A percentile compares a stretch with the other conserved stretches of the same genome.
Conservation (phyloP, 75 land plant genomes). For the Cupressus sempervirens region DNA sequence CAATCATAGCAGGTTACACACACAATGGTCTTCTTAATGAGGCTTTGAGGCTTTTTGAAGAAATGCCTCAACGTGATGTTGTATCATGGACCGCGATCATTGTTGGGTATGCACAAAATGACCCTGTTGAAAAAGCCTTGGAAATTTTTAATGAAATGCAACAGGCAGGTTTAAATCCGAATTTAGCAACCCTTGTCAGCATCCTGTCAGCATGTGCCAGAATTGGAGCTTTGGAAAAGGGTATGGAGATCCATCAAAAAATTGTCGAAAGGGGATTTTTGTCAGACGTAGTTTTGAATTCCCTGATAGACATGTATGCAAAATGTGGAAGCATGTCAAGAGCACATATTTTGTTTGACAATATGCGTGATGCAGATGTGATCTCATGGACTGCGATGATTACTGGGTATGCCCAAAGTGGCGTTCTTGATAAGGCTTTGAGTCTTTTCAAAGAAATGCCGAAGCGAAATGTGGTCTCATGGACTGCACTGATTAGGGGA, state of each 20-base stretch:
- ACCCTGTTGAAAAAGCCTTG: constrained; percentile 15
- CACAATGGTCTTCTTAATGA: neutral
- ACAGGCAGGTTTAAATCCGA: constrained; percentile 23
- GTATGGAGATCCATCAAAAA: constrained; percentile 19
- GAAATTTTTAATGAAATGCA: constrained; percentile 22
- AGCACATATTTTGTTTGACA: constrained; percentile 22
- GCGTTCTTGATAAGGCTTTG: constrained; percentile 16
- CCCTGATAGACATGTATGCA: constrained; percentile 25
- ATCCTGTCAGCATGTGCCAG: constrained; percentile 22
- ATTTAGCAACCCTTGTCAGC: constrained; percentile 15
- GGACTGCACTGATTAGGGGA: constrained; percentile 19
- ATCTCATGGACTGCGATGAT: constrained; percentile 36
- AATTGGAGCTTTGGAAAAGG: constrained; percentile 12
- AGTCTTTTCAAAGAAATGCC: constrained; percentile 13
- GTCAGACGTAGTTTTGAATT: constrained; percentile 11
- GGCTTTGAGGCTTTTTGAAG: neutral
- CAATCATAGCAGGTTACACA: neutral
- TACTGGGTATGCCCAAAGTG: constrained; percentile 27
- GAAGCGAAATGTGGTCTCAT: constrained; percentile 23
- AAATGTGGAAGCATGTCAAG: constrained; percentile 12
- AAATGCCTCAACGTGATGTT: constrained; percentile 13
- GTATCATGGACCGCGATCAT: constrained; percentile 28
- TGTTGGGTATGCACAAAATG: constrained; percentile 25
- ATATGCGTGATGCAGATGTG: constrained; percentile 25
- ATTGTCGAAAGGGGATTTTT: constrained; percentile 13